A percentile compares a stretch with the other conserved stretches of the same genome.
Conservation (phyloP, 257 asterid species). For the Voacanga thouarsii region DNA sequence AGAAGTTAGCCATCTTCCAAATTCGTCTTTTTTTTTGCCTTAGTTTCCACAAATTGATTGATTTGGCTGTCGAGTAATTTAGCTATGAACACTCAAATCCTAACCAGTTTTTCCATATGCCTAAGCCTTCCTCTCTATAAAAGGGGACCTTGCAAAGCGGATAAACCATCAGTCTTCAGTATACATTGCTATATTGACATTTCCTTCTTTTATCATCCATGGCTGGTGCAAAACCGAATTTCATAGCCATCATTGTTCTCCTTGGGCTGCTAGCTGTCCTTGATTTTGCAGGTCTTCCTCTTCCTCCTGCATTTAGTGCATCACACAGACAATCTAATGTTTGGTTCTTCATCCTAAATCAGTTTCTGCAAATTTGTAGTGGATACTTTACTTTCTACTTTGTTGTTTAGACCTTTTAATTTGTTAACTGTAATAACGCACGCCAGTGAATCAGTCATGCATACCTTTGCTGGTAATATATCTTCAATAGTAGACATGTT, state of each 20-base stretch:
- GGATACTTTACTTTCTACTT: too few relatives aligned
- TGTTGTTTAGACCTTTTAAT: too few relatives aligned
- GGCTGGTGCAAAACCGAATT: conserved; percentile 13
- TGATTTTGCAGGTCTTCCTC: conserved; percentile 20
- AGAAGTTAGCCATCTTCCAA: not conserved
- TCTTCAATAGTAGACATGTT: too few relatives aligned
- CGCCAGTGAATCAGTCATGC: too few relatives aligned
- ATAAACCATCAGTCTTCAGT: not conserved
- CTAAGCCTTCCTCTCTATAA: not conserved
- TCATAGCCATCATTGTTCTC: conserved; percentile 1
- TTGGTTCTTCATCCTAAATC: not conserved
- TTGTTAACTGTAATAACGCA: too few relatives aligned
- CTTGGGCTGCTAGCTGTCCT: conserved; percentile 23
- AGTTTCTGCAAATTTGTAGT: not conserved
- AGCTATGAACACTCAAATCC: not conserved
- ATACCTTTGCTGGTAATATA: too few relatives aligned
- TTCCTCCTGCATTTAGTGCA: not conserved
- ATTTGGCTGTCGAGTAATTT: not conserved
- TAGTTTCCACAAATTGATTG: conserved; percentile 9
- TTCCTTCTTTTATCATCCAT: not conserved
- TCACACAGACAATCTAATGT: not conserved
- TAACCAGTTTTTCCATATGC: not conserved
- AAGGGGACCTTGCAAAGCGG: not conserved
- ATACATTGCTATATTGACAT: not conserved
- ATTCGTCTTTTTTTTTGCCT: not conserved